phyloP scores from a whole-genome alignment of 495 filamentous ascomycete species.

The Aspergillus sclerotioniger region DNA sequence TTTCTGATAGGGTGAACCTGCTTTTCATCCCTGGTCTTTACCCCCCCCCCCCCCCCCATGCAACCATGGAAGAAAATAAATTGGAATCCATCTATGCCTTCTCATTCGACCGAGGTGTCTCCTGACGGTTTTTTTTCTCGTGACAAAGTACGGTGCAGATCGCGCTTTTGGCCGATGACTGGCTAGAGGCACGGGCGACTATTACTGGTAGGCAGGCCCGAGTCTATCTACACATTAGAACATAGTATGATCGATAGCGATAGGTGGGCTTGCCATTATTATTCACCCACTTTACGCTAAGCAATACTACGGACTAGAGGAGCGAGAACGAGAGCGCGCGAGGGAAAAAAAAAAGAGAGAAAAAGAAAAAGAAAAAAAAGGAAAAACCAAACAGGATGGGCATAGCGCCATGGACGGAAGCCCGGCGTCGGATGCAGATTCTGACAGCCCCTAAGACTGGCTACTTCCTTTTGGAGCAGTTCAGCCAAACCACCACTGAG shows the following conservation, averaged over 20 bases:
- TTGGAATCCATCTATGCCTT: conserved; percentile 20
- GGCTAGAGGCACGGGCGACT: conserved; percentile 3
- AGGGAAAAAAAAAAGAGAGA: no score
- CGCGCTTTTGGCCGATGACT: conserved; percentile 12
- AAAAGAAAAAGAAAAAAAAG: no score
- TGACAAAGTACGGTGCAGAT: conserved; percentile 29
- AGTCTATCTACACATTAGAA: neutral
- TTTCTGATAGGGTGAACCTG: conserved; percentile 15
- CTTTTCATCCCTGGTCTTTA: conserved; percentile 11
- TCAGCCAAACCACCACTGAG: conserved; percentile 12
- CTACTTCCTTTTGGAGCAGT: conserved; percentile 14
- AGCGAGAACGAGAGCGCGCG: no score
- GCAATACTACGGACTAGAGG: no score
- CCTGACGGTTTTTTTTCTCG: conserved; percentile 21
- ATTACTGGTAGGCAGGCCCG: conserved; percentile 5
- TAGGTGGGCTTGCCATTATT: conserved; percentile 1
- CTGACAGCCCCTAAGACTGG: conserved; percentile 9
- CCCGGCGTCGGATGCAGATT: conserved; percentile 4
- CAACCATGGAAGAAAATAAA: conserved; percentile 17
- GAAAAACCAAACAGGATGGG: neutral
- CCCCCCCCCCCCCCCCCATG: neutral
- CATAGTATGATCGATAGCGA: neutral
- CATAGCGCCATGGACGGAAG: neutral
- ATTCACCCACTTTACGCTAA: neutral
- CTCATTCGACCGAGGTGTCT: conserved; percentile 18